Conservation (phyloP, 768 basidiomycete species). For the Hygrocybe coccinea region DNA sequence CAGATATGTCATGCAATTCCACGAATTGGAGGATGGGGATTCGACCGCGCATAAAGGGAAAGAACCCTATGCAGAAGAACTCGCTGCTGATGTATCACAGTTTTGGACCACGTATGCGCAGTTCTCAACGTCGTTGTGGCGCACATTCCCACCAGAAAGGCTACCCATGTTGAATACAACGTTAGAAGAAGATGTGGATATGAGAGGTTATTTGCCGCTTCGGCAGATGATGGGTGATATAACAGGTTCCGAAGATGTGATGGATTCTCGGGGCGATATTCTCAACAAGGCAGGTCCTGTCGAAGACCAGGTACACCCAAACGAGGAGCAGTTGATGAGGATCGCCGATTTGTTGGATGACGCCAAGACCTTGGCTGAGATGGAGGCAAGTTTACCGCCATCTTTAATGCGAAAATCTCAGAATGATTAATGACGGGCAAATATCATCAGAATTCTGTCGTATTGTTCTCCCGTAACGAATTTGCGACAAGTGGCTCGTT, state of each 20-base stretch:
- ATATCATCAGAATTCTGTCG: slow-evolving; percentile 37
- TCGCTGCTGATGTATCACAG: slow-evolving; percentile 31
- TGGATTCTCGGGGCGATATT: slow-evolving; percentile 20
- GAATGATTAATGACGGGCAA: not conserved
- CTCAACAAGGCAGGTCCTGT: slow-evolving; percentile 20
- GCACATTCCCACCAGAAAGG: slow-evolving; percentile 61
- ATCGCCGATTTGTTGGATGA: slow-evolving; percentile 81
- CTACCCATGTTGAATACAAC: slow-evolving; percentile 55
- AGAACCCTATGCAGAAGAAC: slow-evolving; percentile 31
- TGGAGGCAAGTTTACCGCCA: slow-evolving; percentile 44
- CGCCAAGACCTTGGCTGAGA: slow-evolving; percentile 48
- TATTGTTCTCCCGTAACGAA: slow-evolving; percentile 32
- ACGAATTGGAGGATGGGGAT: slow-evolving; percentile 21
- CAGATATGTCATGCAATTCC: slow-evolving; percentile 54
- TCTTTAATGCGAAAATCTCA: slow-evolving; percentile 1
- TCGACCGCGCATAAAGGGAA: slow-evolving; percentile 16
- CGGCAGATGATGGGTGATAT: slow-evolving; percentile 49
- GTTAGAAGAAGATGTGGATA: slow-evolving; percentile 87
- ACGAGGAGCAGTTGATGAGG: slow-evolving; percentile 93
- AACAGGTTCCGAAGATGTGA: slow-evolving; percentile 3
- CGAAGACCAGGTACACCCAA: slow-evolving; percentile 63
- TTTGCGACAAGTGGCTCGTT: slow-evolving; percentile 30
- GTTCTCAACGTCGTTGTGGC: slow-evolving; percentile 57
- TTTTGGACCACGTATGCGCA: slow-evolving; percentile 74
- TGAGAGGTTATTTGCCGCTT: slow-evolving; percentile 83